Base-by-base conservation (phyloP, 2,329 filamentous ascomycete species). In the Neonectria neomacrospora region DNA sequence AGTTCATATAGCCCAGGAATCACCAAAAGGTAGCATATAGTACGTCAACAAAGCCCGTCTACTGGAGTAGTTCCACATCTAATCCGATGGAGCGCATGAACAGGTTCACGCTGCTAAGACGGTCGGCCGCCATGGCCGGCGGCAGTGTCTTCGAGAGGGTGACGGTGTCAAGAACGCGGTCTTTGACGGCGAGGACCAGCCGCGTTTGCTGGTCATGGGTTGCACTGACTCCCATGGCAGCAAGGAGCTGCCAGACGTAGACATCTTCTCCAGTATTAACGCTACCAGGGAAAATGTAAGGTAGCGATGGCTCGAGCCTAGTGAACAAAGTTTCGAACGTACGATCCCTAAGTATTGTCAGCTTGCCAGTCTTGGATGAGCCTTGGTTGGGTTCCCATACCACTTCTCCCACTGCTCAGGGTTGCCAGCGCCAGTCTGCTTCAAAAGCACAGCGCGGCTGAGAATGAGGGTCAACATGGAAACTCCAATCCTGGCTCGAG, bases 21-120 rank as follows among this genome's bases (percentile, higher is more conserved):
- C 69, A 20, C 63, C 67, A 63, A 62, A 65, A 50, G 67, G 65
- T 64, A 71, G 66, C 54, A 69, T 61, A 58, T 53, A 53, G 56
- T 60, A 58, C 62, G 54, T 54, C 53, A 66, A 64, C 30, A 50
- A 66, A 59, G 53, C 54, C 42, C 62, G 23, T 67, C 73, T 75
- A 81, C 72, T 80, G 78, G 65, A 89, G 79, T 54, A 90, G 80
- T 72, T 97, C 96, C 54, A 99, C 96, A 81, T 99, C 96, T 76
- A 99, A 85, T n/a, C 96, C 96, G 79, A 99, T 97, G 59, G 95
- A 96, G 74, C 94, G 91, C 94, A 99, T 97, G 79, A 99, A 99
- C 59, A 99, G 82, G 77, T 99, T 99, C 70, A 99, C 96, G 75
- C 97, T 97, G 62, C 91, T 90, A 61, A 97, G 83, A 63, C 95